phyloP scores from a whole-genome alignment of 768 basidiomycete species.

The Suillus alpinus region DNA sequence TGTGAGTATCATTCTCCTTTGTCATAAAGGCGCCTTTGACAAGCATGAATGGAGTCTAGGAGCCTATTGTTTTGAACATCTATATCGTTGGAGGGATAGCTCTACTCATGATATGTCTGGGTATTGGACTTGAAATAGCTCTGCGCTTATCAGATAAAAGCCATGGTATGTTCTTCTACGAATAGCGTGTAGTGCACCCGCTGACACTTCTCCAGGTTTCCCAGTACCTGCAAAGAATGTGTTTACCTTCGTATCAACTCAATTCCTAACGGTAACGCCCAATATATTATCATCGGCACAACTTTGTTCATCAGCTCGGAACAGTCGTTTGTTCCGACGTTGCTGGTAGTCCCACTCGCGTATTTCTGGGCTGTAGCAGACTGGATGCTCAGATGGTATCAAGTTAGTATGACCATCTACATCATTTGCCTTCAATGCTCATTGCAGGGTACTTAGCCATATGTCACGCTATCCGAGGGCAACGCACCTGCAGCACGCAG shows the following conservation, averaged over 20 bases:
- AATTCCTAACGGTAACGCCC: slow-evolving; percentile 39
- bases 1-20: slow-evolving; percentile 30
- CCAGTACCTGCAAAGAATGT: slow-evolving; percentile 47
- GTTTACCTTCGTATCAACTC: slow-evolving; percentile 45
- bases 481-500: slow-evolving; percentile 53
- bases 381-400: slow-evolving; percentile 53
- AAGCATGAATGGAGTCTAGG: slow-evolving; percentile 13
- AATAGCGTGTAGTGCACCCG: slow-evolving; percentile 8
- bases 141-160: slow-evolving; percentile 39
- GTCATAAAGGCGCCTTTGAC: background rate
- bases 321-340: slow-evolving; percentile 59
- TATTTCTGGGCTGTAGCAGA: slow-evolving; percentile 51
- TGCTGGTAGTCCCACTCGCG: slow-evolving; percentile 48
- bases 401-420: slow-evolving; percentile 37
- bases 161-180: slow-evolving; percentile 36
- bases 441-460: slow-evolving; percentile 44
- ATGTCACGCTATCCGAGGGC: slow-evolving; percentile 53
- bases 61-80: slow-evolving; percentile 32
- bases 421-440: background rate
- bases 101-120: slow-evolving; percentile 43
- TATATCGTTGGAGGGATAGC: slow-evolving; percentile 40
- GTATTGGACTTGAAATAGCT: slow-evolving; percentile 46
- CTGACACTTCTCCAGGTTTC: slow-evolving; percentile 43
- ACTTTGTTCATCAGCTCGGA: background rate
- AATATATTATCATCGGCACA: background rate